Base-by-base conservation (phyloP, 495 filamentous ascomycete genomes). In the Podospora anserina region DNA sequence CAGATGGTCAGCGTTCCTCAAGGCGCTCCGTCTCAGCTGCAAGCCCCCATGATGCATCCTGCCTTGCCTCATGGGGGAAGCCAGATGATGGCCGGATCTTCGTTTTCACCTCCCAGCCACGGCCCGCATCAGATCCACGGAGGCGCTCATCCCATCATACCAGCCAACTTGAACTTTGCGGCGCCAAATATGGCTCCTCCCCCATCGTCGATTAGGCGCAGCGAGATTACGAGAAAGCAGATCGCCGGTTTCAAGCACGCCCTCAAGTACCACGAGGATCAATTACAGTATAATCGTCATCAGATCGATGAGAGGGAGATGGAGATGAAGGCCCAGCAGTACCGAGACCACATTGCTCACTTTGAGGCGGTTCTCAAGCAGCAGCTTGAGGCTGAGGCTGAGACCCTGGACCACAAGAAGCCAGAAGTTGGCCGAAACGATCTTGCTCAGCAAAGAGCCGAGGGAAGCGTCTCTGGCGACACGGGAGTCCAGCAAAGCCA, bases 251-350 rank as follows among this genome's bases (percentile, higher is more conserved):
- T 86, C 57, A 85, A 82, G 71, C 73, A 75, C 28, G 74, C 77
- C 44, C 74, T 85, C 60, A 83, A 82, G 63, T 79, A 79, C 59
- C 75, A 82, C 54, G 80, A 84, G 59, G 74, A 80, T 61, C 82
- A 86, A 66, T 69, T 84, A 44, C 79, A 79, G 57, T 81, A 79
- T 71, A 83, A 84, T 56, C 78, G 75, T 23, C 80, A 85, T 58
- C 83, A 86, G 67, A 82, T 85, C 65, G 82, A 86, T 65, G 83
- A 82, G 56, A 78, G 76, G 53, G 74, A 74, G 32, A 78, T 81
- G 63, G 73, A 76, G 49, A 64, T 68, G 4, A 71, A 75, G 20
- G 77, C 75, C 39, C 66, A 74, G 32, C 76, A 68, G 61, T 65
- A 81, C 63, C 71, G 72, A 65, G 68, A 74, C 16, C 71, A 76